Evolutionary conservation across 495 filamentous ascomycete species (phyloP), one percentile per base, ranked within the genome.

Genomic region (Hypoxylon fuscum): DNA sequence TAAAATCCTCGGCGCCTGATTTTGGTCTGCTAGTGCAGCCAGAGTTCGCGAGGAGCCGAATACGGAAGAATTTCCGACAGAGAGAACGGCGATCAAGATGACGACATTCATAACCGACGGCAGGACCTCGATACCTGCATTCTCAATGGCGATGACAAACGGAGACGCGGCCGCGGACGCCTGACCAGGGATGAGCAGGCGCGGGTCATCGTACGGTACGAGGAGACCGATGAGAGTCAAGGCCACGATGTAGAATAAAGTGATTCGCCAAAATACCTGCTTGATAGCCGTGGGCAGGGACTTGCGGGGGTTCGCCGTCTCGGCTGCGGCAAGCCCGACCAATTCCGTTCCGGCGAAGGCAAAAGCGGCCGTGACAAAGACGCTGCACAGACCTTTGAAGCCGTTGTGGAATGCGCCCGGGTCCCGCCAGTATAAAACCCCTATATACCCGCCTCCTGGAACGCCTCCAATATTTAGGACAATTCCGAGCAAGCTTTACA

Each of bases 201-300:
- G 74, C 0, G 64, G 32, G 49, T 95, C 82, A 62, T 79, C 77
- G 71, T 90, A 92, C 0, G 87, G 87, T 5, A 96, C 89, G 4
- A 93, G 77, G 1, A 93, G 76, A 10, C 91, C 91, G 50, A 96
- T 83, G 0, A 94, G 70, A 17, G 82, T 84, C 2, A 94, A 81
- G 2, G 88, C 88, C 47, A 92, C 85, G 23, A 94, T 77, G 74
- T 96, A 96, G 75, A 96, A 94, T 61, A 97, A 82, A 12, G 86
- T 86, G 73, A 97, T 97, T 69, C 93, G 88, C 93, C 93, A 97
- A 76, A 97, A 97, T 31, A 97, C 92, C 74, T 97, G 92, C 72
- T 96, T 96, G 68, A 93, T 85, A 38, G 92, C 92, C 0, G 88
- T 90, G 0, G 92, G 92, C 5, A 97, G 83, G 11, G 89, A 89